phyloP scores from a whole-genome alignment of 805 yeast species.

The Metschnikowia picachoensis region DNA sequence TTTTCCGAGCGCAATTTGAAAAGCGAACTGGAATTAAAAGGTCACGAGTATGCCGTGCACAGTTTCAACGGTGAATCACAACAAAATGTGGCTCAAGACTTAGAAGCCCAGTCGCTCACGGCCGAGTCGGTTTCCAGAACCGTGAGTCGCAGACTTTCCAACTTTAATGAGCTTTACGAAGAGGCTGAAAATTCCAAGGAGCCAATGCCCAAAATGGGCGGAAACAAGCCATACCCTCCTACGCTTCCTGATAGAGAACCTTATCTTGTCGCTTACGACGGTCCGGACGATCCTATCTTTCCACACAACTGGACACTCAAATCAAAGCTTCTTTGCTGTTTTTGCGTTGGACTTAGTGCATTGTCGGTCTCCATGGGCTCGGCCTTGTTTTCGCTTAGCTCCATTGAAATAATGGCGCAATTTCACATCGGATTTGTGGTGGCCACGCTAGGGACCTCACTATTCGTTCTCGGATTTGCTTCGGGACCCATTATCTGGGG shows the following conservation, averaged over 20 bases:
- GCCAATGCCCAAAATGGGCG: constrained; percentile 57
- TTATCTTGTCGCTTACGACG: constrained; percentile 71
- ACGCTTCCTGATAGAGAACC: constrained; percentile 48
- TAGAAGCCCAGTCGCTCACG: constrained; percentile 12
- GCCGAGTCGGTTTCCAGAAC: constrained; percentile 15
- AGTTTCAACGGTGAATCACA: constrained; percentile 9
- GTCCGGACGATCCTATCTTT: constrained; percentile 72
- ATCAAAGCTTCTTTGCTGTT: constrained; percentile 23
- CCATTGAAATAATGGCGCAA: constrained; percentile 41
- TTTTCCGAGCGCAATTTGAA: constrained; percentile 7
- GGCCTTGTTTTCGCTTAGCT: constrained; percentile 69
- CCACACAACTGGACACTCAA: constrained; percentile 71
- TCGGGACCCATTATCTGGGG: constrained; percentile 91
- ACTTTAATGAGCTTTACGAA: constrained; percentile 24
- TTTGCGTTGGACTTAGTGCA: constrained; percentile 32
- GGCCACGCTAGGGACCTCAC: constrained; percentile 71
- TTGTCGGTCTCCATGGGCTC: constrained; percentile 62
- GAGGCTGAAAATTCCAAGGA: constrained; percentile 24
- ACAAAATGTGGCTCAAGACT: neutral
- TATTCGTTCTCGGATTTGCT: constrained; percentile 91
- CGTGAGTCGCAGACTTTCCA: constrained; percentile 21
- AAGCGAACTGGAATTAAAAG: constrained; percentile 9
- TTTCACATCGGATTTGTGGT: constrained; percentile 64
- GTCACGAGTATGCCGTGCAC: constrained; percentile 6
- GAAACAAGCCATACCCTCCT: constrained; percentile 60